Base-by-base conservation (phyloP, 129 eudicot species). In the Logfia minima region DNA sequence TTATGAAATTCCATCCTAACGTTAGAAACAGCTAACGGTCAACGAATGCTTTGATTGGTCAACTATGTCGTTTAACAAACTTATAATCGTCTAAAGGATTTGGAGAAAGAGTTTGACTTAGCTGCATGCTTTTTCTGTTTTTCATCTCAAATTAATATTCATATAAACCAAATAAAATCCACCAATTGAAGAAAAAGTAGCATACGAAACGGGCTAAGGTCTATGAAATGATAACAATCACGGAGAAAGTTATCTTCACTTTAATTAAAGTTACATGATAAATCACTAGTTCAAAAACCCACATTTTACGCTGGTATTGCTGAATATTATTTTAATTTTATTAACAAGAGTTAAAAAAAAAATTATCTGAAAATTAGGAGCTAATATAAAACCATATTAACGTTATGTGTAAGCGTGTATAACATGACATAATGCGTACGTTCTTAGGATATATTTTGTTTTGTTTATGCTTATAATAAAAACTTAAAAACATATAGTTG, bases 211-310 rank as follows among this genome's bases (percentile, higher is more conserved):
- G 6, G 66, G 11, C 19, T 37, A 37, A 52, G 24, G 75, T 28
- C 29, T 71, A 29, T 70, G 75, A 71, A 71, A 52, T 10, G 51
- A 73, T 32, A 32, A 4, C n/a, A 41, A 72, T 56, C 19, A 32
- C 4, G n/a, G 51, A 72, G 66, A 21, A 72, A 11, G 51, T 43
- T 43, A 11, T 43, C 51, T 9, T 43, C 16, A 43, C 3, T 11
- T 43, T 43, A 0, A 10, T 8, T 43, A 10, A 43, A 43, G 16
- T 43, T 43, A 2, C 2, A 9, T 43, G 11, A 43, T 43, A 2
- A 0, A 43, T 43, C 51, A 10, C 51, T 11, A 43, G 51, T 10
- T 43, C 3, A 43, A 11, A 10, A 43, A 43, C 16, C 51, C 17
- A 43, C 51, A 43, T 43, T 14, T 10, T 43, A 43, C 16, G 51